Conservation (phyloP, 768 basidiomycete species). For the Mycena pura region DNA sequence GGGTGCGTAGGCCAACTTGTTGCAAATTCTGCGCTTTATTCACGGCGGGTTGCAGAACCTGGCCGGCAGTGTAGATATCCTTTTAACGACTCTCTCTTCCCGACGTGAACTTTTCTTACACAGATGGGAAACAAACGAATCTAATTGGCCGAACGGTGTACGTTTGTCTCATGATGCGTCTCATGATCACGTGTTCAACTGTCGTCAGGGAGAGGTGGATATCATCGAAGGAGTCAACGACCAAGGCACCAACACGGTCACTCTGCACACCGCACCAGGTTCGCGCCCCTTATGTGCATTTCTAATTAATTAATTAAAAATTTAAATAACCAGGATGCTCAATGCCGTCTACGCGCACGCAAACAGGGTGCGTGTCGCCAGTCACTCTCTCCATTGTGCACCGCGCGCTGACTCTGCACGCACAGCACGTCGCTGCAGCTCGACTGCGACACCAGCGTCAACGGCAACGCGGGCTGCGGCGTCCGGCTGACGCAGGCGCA, state of each 20-base stretch:
- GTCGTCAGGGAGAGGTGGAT: constrained; percentile 44
- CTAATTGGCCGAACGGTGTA: constrained; percentile 56
- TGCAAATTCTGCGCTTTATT: not conserved
- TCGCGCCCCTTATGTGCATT: not conserved
- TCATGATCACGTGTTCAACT: not conserved
- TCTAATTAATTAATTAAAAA: not conserved
- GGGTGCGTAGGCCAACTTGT: constrained; percentile 38
- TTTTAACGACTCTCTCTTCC: not conserved
- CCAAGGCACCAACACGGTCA: constrained; percentile 46
- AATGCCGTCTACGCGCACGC: constrained; percentile 46
- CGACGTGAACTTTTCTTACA: constrained; percentile 1
- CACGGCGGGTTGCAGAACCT: constrained; percentile 29
- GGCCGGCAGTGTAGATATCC: constrained; percentile 51
- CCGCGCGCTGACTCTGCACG: not conserved
- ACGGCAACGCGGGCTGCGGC: constrained; percentile 59
- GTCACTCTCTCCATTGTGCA: not conserved
- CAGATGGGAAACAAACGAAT: constrained; percentile 57
- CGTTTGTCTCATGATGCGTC: constrained; percentile 10
- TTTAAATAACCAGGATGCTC: constrained; percentile 44
- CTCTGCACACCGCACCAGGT: constrained; percentile 53
- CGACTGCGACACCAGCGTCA: constrained; percentile 52
- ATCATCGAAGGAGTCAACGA: constrained; percentile 58
- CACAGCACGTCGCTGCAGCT: constrained; percentile 4
- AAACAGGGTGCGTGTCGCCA: constrained; percentile 51
- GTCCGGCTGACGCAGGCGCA: constrained; percentile 42